These are phyloP conservation scores for Ogataea kodamae DNA, from an alignment of 805 yeast genomes.

Conservation along the genomic window DNA sequence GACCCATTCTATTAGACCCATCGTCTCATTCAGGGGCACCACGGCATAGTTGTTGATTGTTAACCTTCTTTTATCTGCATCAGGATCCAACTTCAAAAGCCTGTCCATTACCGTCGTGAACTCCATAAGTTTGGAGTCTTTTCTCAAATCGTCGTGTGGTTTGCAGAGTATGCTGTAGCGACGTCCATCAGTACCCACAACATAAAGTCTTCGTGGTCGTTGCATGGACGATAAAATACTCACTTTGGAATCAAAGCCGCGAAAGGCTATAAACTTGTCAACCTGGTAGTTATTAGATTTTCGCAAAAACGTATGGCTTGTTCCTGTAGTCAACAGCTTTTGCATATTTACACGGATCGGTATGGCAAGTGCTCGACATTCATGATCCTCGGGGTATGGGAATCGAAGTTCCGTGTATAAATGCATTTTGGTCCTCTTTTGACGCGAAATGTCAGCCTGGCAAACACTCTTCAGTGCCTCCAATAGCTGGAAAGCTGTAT, in stretches of 20 bases:
- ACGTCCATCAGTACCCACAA: constrained; percentile 77
- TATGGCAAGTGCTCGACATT: constrained; percentile 51
- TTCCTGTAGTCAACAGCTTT: constrained; percentile 54
- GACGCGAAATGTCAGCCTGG: constrained; percentile 35
- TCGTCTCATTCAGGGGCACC: constrained; percentile 76
- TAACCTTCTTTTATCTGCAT: constrained; percentile 68
- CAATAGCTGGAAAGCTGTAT: constrained; percentile 35
- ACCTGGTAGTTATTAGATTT: constrained; percentile 14
- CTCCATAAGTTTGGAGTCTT: constrained; percentile 93
- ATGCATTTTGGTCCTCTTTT: constrained; percentile 34
- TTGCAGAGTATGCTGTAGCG: constrained; percentile 76
- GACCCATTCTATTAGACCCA: constrained; percentile 92
- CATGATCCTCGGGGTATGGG: constrained; percentile 25
- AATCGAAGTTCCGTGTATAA: constrained; percentile 42
- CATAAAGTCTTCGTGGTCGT: constrained; percentile 72
- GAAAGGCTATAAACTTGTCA: constrained; percentile 45
- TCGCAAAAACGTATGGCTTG: constrained; percentile 38
- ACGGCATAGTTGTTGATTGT: constrained; percentile 82
- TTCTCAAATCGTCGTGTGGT: constrained; percentile 85
- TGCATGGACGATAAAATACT: constrained; percentile 78
- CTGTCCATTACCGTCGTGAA: constrained; percentile 84
- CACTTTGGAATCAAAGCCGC: constrained; percentile 62
- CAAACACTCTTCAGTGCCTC: constrained; percentile 44
- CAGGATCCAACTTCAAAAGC: constrained; percentile 60
- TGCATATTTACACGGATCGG: constrained; percentile 73